Base-by-base conservation (phyloP, 1,284 basidiomycete species). In the Pseudozyma flocculosa region DNA sequence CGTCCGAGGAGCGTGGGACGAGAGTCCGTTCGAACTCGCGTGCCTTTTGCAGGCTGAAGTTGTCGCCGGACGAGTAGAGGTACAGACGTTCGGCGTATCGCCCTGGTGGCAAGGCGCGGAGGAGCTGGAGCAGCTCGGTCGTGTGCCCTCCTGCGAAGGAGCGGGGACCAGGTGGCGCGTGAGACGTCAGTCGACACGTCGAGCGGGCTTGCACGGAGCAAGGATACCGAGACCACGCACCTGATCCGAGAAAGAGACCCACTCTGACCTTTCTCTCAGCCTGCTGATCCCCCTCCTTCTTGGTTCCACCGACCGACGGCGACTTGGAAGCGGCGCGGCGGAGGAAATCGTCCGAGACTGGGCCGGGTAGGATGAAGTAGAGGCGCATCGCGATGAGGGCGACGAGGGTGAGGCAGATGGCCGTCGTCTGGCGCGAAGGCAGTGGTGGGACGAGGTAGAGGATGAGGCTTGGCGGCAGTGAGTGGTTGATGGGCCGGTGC, bases 121-220 rank as follows among this genome's bases (percentile, higher is more conserved):
- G 67, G 18, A 98, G 82, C 24, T 84, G 81, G 46, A 94, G 79
- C 56, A 89, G 87, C 82, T 99, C 95, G 60, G 85, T 87, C 7
- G 93, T 96, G 79, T 98, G 95, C 0, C 95, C 95, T 26, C 95
- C 94, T 93, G 67, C 11, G n/a, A n/a, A n/a, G n/a, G n/a, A n/a
- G n/a, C n/a, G n/a, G n/a, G n/a, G n/a, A n/a, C n/a, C n/a, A n/a
- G n/a, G n/a, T n/a, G n/a, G n/a, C n/a, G n/a, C n/a, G n/a, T n/a
- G n/a, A n/a, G n/a, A n/a, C n/a, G n/a, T n/a, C n/a, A n/a, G n/a
- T 14, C 19, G 40, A 22, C 26, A n/a, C 30, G 26, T 11, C 19
- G 15, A 22, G 41, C 15, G 50, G 36, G n/a, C n/a, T n/a, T n/a
- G n/a, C n/a, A n/a, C n/a, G n/a, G n/a, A n/a, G n/a, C n/a, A n/a